These are phyloP conservation scores for Combretum micranthum DNA, from an alignment of 345 rosid species.

Conservation along the genomic window DNA sequence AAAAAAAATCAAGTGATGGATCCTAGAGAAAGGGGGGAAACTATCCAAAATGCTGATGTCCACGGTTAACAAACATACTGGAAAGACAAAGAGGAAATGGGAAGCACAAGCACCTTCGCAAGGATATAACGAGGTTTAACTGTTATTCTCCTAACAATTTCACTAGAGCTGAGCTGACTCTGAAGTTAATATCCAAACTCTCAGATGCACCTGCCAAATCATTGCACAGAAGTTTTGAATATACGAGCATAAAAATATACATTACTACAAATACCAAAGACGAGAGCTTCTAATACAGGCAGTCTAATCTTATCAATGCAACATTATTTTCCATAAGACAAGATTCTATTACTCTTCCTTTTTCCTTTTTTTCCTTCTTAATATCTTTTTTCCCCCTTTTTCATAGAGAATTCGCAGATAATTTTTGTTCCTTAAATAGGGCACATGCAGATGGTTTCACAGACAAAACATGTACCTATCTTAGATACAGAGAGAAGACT, in stretches of 20 bases:
- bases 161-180: constrained; percentile 95
- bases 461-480: not conserved
- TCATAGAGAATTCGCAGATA: not conserved
- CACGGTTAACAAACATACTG: not conserved
- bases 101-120: constrained; percentile 77
- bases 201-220: constrained; percentile 67
- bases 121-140: constrained; percentile 91
- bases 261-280: no score
- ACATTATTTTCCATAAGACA: no score
- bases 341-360: no score
- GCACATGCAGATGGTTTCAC: not conserved
- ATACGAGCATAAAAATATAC: not conserved
- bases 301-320: no score
- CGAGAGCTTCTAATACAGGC: no score
- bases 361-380: no score
- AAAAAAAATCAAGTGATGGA: no score
- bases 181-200: constrained; percentile 88
- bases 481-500: constrained; percentile 16
- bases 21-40: no score
- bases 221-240: not conserved
- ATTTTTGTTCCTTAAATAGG: no score
- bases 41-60: no score
- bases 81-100: constrained; percentile 4
- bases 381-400: not conserved
- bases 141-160: constrained; percentile 67